These are phyloP conservation scores for Xylaria telfairii DNA, from an alignment of 495 filamentous ascomycete genomes.

Conservation along the genomic window DNA sequence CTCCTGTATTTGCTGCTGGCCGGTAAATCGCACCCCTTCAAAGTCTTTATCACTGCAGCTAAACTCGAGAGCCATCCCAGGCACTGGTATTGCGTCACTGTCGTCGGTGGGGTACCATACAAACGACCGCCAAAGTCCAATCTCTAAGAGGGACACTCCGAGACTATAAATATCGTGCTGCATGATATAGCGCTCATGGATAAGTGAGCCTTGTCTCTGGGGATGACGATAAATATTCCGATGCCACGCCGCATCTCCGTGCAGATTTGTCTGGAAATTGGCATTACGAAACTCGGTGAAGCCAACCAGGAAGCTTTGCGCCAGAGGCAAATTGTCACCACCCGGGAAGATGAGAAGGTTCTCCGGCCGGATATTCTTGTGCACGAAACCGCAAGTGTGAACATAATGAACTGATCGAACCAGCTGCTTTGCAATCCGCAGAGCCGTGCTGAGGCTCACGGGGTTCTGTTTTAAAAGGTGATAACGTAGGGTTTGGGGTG, in stretches of 20 bases:
- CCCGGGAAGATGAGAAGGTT: constrained; percentile 51
- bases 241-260: constrained; percentile 53
- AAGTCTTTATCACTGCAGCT: constrained; percentile 14
- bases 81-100: not conserved
- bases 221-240: constrained; percentile 65
- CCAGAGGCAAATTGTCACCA: not conserved
- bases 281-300: constrained; percentile 56
- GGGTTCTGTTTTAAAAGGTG: constrained; percentile 9
- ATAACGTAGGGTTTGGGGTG: constrained; percentile 6
- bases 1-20: constrained; percentile 42
- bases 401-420: constrained; percentile 56
- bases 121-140: constrained; percentile 64
- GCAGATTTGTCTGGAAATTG: constrained; percentile 44
- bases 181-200: constrained; percentile 56
- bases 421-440: constrained; percentile 52
- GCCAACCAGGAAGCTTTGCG: constrained; percentile 51
- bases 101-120: constrained; percentile 33
- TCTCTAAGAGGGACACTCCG: constrained; percentile 54
- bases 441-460: constrained; percentile 19
- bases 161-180: constrained; percentile 66
- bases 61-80: constrained; percentile 12
- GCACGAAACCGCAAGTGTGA: constrained; percentile 59
- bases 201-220: constrained; percentile 51
- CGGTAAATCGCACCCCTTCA: not conserved
- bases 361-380: constrained; percentile 65